Evolutionary conservation across 805 yeast species (phyloP).

Genomic region (Saccharomycopsis sp.): DNA sequence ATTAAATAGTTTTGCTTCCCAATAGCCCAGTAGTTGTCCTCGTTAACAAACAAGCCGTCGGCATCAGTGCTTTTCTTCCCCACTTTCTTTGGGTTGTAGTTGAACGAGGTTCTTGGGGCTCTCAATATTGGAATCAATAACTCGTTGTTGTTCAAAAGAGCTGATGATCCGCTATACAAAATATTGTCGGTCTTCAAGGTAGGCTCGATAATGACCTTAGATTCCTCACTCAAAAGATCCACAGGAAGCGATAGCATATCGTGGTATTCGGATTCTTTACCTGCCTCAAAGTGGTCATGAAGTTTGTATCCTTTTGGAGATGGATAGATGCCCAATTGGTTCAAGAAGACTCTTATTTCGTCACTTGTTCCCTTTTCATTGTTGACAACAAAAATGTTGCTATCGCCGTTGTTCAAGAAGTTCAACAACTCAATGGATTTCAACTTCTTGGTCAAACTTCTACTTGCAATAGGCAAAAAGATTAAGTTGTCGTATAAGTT

Average conservation of each 20-base stretch:
- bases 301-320: constrained; percentile 66
- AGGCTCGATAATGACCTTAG: constrained; percentile 16
- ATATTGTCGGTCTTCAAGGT: constrained; percentile 24
- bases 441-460: constrained; percentile 33
- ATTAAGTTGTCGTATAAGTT: constrained; percentile 47
- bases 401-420: constrained; percentile 56
- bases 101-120: constrained; percentile 60
- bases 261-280: constrained; percentile 25
- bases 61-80: constrained; percentile 37
- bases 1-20: constrained; percentile 74
- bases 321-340: constrained; percentile 78
- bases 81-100: constrained; percentile 35
- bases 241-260: constrained; percentile 23
- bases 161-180: constrained; percentile 51
- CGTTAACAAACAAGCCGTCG: constrained; percentile 25
- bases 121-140: constrained; percentile 61
- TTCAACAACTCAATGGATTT: constrained; percentile 45
- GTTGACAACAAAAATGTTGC: constrained; percentile 64
- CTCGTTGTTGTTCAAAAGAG: constrained; percentile 63
- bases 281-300: constrained; percentile 54
- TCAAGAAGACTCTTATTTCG: constrained; percentile 56
- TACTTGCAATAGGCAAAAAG: constrained; percentile 51
- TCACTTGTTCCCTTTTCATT: constrained; percentile 48
- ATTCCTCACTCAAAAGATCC: constrained; percentile 18
- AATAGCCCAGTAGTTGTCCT: constrained; percentile 58